phyloP scores from a whole-genome alignment of 352 stramenopile species.

The Globisporangium perplexum region DNA sequence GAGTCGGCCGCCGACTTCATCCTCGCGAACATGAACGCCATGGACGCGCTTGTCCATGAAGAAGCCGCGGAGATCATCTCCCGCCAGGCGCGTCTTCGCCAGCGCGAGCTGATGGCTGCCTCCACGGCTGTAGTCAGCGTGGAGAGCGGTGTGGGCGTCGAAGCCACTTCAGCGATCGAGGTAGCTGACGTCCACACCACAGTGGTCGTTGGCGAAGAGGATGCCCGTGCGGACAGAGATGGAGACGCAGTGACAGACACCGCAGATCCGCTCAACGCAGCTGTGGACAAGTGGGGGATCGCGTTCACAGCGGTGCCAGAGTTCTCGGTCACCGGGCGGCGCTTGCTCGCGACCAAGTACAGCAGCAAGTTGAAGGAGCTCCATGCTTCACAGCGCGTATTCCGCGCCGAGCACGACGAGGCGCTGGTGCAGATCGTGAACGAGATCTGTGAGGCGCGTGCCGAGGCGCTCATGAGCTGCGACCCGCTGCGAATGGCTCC shows the following conservation, averaged over 20 bases:
- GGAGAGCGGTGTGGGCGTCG: not conserved
- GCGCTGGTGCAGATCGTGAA: conserved; percentile 81
- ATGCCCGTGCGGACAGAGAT: conserved; percentile 3
- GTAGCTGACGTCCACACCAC: too few species aligned
- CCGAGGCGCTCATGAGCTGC: conserved; percentile 68
- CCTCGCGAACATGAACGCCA: conserved; percentile 78
- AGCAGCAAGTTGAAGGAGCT: conserved; percentile 47
- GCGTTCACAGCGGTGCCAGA: conserved; percentile 82
- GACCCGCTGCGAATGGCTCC: conserved; percentile 80
- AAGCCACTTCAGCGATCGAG: not conserved
- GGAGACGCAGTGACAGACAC: not conserved
- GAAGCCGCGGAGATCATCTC: conserved; percentile 57
- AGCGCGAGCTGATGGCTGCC: conserved; percentile 19
- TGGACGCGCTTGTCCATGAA: conserved; percentile 72
- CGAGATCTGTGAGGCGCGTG: conserved; percentile 72
- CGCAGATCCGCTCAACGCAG: conserved; percentile 8
- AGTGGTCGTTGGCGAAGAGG: conserved; percentile 7
- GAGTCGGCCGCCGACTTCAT: conserved; percentile 82
- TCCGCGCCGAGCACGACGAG: conserved; percentile 58
- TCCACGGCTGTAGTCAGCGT: not conserved
- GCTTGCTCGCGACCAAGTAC: conserved; percentile 73
- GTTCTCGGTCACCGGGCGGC: conserved; percentile 72
- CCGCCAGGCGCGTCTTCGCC: conserved; percentile 44
- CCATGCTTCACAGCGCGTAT: conserved; percentile 63
- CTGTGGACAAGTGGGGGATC: conserved; percentile 79